phyloP scores from a whole-genome alignment of 1,284 basidiomycete genomes.

The Pyrrhoderma noxium region DNA sequence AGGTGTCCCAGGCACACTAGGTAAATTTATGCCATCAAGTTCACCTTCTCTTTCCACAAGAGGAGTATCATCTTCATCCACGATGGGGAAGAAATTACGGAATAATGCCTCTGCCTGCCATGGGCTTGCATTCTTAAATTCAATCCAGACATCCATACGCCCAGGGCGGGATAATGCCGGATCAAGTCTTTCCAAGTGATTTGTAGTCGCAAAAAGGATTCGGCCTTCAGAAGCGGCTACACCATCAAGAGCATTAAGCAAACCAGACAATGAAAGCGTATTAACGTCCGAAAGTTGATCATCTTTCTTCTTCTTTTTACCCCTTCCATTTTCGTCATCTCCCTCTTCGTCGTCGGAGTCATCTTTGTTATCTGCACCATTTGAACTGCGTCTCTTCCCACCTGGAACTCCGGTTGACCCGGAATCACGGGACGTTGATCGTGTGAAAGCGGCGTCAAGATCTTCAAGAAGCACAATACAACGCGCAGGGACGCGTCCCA shows the following conservation, averaged over 20 bases:
- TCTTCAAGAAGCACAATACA: conserved; percentile 82
- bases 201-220: conserved; percentile 80
- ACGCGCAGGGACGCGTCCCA: conserved; percentile 75
- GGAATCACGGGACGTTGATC: conserved; percentile 29
- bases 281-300: conserved; percentile 69
- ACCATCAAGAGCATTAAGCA: conserved; percentile 80
- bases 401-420: conserved; percentile 49
- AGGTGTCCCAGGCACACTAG: conserved; percentile 18
- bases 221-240: conserved; percentile 81
- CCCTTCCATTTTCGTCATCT: conserved; percentile 30
- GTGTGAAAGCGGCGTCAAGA: conserved; percentile 74
- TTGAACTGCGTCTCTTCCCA: conserved; percentile 38
- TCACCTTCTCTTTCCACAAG: conserved; percentile 13
- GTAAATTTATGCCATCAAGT: conserved; percentile 16
- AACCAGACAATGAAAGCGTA: conserved; percentile 70
- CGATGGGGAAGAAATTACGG: conserved; percentile 78
- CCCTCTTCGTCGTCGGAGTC: conserved; percentile 25
- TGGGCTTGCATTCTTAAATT: conserved; percentile 77
- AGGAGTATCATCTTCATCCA: conserved; percentile 39
- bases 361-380: conserved; percentile 33
- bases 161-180: conserved; percentile 79
- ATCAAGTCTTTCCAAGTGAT: conserved; percentile 77
- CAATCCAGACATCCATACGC: conserved; percentile 85
- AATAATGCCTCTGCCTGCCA: conserved; percentile 79
- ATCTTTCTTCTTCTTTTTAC: conserved; percentile 37